Evolutionary conservation across 2,329 filamentous ascomycete genomes (phyloP).

Genomic region (Chrysosporium queenslandicum): DNA sequence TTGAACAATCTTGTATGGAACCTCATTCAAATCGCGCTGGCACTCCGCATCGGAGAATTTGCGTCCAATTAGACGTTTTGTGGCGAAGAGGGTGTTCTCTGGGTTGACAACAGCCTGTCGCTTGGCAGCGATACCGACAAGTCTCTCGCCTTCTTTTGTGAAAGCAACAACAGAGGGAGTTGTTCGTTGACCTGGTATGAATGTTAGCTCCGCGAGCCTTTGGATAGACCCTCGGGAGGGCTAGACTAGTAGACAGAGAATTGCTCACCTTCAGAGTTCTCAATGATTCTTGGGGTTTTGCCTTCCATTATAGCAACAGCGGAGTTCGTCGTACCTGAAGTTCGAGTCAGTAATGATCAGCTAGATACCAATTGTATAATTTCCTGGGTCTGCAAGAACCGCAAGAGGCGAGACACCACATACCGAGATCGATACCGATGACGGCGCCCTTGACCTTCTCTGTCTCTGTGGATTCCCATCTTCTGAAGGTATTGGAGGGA

Average conservation of each 20-base stretch:
- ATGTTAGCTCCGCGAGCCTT: slow-evolving; percentile 17
- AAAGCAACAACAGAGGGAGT: slow-evolving; percentile 94
- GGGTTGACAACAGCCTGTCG: slow-evolving; percentile 97
- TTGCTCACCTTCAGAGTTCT: slow-evolving; percentile 78
- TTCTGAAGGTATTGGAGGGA: slow-evolving; percentile 61
- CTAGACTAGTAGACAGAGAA: neutral
- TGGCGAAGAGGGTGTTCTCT: slow-evolving; percentile 96
- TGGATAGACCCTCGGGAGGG: neutral
- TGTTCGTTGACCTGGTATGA: slow-evolving; percentile 61
- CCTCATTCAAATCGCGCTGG: slow-evolving; percentile 93
- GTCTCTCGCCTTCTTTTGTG: slow-evolving; percentile 85
- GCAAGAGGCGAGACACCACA: slow-evolving; percentile 27
- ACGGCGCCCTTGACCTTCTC: slow-evolving; percentile 89
- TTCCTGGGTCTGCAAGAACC: neutral
- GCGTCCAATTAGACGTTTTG: slow-evolving; percentile 95
- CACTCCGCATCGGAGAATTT: slow-evolving; percentile 92
- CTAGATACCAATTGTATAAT: neutral
- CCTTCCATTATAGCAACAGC: slow-evolving; percentile 97
- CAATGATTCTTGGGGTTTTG: slow-evolving; percentile 89
- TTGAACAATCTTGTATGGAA: slow-evolving; percentile 97
- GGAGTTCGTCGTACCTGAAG: slow-evolving; percentile 79
- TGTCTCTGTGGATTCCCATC: slow-evolving; percentile 43
- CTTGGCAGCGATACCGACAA: slow-evolving; percentile 96
- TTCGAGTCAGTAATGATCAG: neutral
- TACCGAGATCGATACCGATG: slow-evolving; percentile 96